Percentiles rank a stretch among this genome's conserved stretches.
Conservation (phyloP, 1,284 basidiomycete species). For the Boletus semigastroideus region DNA sequence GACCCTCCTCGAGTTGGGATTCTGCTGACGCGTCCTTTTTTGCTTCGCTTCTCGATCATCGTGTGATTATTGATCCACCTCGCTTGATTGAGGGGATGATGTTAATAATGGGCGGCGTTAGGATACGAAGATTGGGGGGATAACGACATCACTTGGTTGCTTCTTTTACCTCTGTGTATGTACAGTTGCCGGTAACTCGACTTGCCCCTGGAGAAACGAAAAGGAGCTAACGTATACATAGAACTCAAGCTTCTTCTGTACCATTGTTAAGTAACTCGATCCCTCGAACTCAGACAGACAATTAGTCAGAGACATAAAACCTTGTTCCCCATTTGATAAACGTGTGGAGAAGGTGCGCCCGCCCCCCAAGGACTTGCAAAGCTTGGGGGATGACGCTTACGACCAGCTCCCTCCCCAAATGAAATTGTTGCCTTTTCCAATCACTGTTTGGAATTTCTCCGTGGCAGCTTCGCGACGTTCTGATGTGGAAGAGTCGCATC, state of each 20-base stretch:
- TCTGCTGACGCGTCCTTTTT: slow-evolving; percentile 2
- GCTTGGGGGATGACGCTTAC: slow-evolving; percentile 1
- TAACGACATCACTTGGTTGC: slow-evolving; percentile 25
- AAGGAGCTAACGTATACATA: neutral
- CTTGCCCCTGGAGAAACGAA: neutral
- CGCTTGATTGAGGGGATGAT: slow-evolving; percentile 22
- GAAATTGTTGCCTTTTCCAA: slow-evolving; percentile 5
- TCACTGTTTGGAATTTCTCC: slow-evolving; percentile 4
- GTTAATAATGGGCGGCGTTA: slow-evolving; percentile 21
- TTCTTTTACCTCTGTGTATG: slow-evolving; percentile 5
- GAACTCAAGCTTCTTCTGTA: no score
- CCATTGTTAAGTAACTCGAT: no score
- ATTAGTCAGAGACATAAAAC: no score
- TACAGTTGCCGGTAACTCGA: neutral
- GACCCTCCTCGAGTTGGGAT: neutral
- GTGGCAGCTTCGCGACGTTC: slow-evolving; percentile 16
- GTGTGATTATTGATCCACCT: slow-evolving; percentile 28
- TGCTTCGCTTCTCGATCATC: slow-evolving; percentile 19
- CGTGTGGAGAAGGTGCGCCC: slow-evolving; percentile 16
- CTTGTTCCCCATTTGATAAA: slow-evolving; percentile 2
- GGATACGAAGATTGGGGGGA: slow-evolving; percentile 5
- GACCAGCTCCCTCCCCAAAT: neutral
- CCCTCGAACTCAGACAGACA: no score
- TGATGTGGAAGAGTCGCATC: slow-evolving; percentile 14
- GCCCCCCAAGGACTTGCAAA: neutral